A percentile compares a stretch with the other conserved stretches of the same genome.
Evolutionary conservation across 805 yeast species (phyloP).

Genomic region (Hanseniaspora pseudoguilliermondii): DNA sequence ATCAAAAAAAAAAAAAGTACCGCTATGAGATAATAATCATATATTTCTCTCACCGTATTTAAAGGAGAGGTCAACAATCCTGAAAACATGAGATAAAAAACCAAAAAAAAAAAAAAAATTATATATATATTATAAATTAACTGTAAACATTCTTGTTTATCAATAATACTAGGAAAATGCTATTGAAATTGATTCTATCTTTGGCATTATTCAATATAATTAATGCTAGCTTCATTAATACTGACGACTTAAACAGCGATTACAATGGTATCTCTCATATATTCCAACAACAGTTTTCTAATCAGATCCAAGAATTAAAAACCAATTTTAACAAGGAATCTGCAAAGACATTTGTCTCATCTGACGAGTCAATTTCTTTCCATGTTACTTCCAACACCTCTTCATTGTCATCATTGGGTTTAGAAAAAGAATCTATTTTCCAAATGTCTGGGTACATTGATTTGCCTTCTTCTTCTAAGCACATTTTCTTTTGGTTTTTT

Average conservation of each 20-base stretch:
- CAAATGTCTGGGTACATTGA: conserved; percentile 81
- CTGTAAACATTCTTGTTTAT: not conserved
- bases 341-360: not conserved
- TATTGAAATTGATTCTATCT: not conserved
- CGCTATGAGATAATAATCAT: too few relatives aligned
- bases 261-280: not conserved
- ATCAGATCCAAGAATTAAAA: not conserved
- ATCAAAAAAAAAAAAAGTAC: not conserved
- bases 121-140: too few relatives aligned
- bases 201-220: not conserved
- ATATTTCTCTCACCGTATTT: too few relatives aligned
- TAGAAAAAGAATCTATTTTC: conserved; percentile 68
- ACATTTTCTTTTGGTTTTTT: conserved; percentile 86
- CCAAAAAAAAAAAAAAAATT: too few relatives aligned
- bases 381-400: conserved; percentile 4
- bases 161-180: not conserved
- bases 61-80: too few relatives aligned
- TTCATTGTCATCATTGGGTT: not conserved
- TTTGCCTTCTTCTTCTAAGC: conserved; percentile 48
- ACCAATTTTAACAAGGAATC: not conserved
- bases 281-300: not conserved
- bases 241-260: not conserved
- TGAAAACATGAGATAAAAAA: too few relatives aligned
- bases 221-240: not conserved
- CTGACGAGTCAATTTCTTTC: not conserved